Evolutionary conservation across 2,329 filamentous ascomycete genomes (phyloP).

Genomic region (Fusarium dlaminii): DNA sequence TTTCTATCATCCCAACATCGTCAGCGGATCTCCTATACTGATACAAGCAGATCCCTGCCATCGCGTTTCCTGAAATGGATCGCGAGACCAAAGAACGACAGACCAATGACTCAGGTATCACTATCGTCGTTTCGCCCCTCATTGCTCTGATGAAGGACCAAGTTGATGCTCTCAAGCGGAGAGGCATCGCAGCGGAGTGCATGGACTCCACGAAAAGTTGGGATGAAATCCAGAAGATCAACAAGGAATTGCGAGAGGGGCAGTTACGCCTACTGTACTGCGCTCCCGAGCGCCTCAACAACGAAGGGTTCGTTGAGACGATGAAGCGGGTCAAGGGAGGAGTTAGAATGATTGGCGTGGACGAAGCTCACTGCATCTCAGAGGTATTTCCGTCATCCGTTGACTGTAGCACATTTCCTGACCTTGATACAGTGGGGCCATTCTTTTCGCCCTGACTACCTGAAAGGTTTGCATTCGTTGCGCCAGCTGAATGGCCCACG

Average conservation of each 20-base stretch:
- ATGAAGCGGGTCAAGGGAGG: conserved; percentile 65
- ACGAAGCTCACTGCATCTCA: conserved; percentile 69
- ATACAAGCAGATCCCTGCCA: conserved; percentile 54
- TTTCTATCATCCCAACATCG: neutral
- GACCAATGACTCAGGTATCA: conserved; percentile 56
- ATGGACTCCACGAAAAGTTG: conserved; percentile 65
- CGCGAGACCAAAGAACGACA: conserved; percentile 38
- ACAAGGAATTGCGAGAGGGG: conserved; percentile 53
- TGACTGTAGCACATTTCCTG: neutral
- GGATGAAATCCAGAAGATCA: conserved; percentile 54
- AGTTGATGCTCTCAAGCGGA: conserved; percentile 61
- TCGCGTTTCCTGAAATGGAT: conserved; percentile 59
- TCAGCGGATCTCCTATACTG: neutral
- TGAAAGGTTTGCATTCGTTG: conserved; percentile 52
- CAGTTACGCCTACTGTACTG: conserved; percentile 65
- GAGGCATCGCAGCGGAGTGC: conserved; percentile 62
- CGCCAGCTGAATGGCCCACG: neutral
- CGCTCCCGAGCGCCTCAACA: conserved; percentile 68
- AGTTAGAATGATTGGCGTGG: conserved; percentile 65
- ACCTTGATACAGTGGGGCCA: conserved; percentile 54
- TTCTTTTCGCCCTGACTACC: conserved; percentile 60
- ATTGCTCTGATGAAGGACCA: conserved; percentile 71
- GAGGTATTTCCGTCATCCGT: conserved; percentile 15
- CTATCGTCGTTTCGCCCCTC: conserved; percentile 65
- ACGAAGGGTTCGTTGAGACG: conserved; percentile 66